A percentile compares a stretch with the other conserved stretches of the same genome.
phyloP scores from a whole-genome alignment of 495 filamentous ascomycete species.

The Acidomyces sp. region DNA sequence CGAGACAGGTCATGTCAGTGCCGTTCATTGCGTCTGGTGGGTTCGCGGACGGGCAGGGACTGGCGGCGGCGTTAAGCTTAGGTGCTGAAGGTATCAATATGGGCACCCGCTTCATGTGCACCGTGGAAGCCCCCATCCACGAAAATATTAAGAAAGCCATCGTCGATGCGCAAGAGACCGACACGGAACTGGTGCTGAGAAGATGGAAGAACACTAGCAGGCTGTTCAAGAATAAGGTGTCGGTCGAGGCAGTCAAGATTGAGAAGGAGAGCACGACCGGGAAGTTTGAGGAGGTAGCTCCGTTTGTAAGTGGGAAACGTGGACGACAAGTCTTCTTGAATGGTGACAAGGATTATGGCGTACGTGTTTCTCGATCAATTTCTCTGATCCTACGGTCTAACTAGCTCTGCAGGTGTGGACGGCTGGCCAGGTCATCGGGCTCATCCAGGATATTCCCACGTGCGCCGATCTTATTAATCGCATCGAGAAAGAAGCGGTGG shows the following conservation, averaged over 20 bases:
- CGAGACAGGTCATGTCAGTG: conserved; percentile 67
- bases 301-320: conserved; percentile 81
- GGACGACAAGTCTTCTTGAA: conserved; percentile 84
- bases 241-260: conserved; percentile 63
- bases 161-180: conserved; percentile 74
- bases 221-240: conserved; percentile 79
- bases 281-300: conserved; percentile 83
- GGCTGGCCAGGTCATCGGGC: conserved; percentile 55
- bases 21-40: conserved; percentile 95
- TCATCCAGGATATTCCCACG: conserved; percentile 58
- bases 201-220: conserved; percentile 89
- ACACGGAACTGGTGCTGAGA: conserved; percentile 77
- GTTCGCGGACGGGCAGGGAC: conserved; percentile 86
- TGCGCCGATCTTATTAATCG: conserved; percentile 44
- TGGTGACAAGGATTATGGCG: conserved; percentile 81
- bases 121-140: conserved; percentile 84
- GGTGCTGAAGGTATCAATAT: conserved; percentile 95
- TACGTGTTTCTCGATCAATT: conserved; percentile 39
- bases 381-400: background rate
- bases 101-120: conserved; percentile 91
- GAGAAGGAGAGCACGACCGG: conserved; percentile 76
- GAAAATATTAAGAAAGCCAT: conserved; percentile 86
- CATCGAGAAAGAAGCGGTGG: conserved; percentile 53
- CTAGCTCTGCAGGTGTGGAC: conserved; percentile 45
- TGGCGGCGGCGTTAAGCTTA: conserved; percentile 81